Conservation (phyloP, 371 early-diverging fungal species). For the Apophysomyces ossiformis region DNA sequence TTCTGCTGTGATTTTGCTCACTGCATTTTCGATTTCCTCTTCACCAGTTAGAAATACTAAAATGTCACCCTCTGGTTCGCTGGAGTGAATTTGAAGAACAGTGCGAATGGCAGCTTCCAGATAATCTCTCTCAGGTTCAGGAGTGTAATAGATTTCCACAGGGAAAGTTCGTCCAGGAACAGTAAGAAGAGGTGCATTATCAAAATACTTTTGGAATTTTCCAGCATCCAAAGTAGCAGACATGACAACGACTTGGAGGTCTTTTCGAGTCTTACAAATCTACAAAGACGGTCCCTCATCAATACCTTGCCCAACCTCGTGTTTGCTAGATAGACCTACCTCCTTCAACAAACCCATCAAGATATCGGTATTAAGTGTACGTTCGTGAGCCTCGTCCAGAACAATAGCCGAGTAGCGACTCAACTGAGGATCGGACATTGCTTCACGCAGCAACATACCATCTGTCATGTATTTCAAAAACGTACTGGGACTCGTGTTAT, state of each 20-base stretch:
- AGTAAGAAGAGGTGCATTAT: conserved; percentile 69
- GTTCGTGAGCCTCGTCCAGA: conserved; percentile 99
- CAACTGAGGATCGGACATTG: conserved; percentile 92
- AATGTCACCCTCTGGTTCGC: conserved; percentile 89
- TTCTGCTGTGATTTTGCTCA: conserved; percentile 70
- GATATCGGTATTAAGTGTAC: conserved; percentile 95
- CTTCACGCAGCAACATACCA: conserved; percentile 98
- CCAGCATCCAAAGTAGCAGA: conserved; percentile 91
- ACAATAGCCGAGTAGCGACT: conserved; percentile 89
- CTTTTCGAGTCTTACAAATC: conserved; percentile 61
- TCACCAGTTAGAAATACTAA: conserved; percentile 93
- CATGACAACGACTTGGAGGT: conserved; percentile 90
- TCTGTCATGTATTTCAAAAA: conserved; percentile 97
- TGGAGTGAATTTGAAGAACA: conserved; percentile 82
- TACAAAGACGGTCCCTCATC: conserved; percentile 8
- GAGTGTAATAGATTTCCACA: conserved; percentile 89
- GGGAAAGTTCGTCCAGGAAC: conserved; percentile 93
- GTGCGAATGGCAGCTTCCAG: conserved; percentile 87
- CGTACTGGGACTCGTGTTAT: conserved; percentile 82
- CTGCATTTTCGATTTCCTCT: conserved; percentile 93
- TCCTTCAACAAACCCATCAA: conserved; percentile 95
- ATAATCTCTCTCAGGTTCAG: conserved; percentile 88
- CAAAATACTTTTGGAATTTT: conserved; percentile 87
- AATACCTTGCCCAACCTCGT: not conserved
- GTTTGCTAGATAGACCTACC: conserved; percentile 26